Percentiles rank a stretch among this genome's conserved stretches.
Evolutionary conservation across 2,329 filamentous ascomycete species (phyloP).

Genomic region (Paraconiothyrium brasiliense): DNA sequence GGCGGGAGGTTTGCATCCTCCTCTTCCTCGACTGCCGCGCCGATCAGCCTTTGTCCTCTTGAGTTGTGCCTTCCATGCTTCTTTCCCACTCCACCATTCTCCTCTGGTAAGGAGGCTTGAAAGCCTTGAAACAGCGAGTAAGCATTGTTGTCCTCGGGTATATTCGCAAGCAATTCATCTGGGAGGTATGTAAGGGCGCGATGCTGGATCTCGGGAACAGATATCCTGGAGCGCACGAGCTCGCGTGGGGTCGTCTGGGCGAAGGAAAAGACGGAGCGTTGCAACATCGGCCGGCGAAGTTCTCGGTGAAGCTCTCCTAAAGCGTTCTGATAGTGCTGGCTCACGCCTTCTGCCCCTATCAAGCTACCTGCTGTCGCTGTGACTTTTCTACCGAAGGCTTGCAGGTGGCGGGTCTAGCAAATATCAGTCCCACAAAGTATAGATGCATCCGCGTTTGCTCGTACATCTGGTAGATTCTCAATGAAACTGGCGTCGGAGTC

Average conservation of each 20-base stretch:
- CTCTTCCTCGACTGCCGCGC: slow-evolving; percentile 66
- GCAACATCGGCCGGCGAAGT: slow-evolving; percentile 81
- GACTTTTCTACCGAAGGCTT: slow-evolving; percentile 93
- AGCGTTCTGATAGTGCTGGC: slow-evolving; percentile 81
- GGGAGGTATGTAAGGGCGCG: slow-evolving; percentile 87
- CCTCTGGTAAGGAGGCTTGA: slow-evolving; percentile 84
- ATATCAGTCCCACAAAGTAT: slow-evolving; percentile 28
- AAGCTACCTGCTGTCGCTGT: slow-evolving; percentile 92
- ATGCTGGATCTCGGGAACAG: slow-evolving; percentile 90
- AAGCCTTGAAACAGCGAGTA: slow-evolving; percentile 98
- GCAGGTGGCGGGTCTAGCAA: slow-evolving; percentile 80
- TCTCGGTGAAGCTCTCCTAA: slow-evolving; percentile 91
- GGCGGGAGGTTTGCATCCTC: slow-evolving; percentile 66
- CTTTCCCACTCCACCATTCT: slow-evolving; percentile 63
- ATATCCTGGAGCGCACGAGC: slow-evolving; percentile 89
- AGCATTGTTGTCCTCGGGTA: slow-evolving; percentile 83
- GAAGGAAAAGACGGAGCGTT: slow-evolving; percentile 91
- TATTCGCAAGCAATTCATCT: slow-evolving; percentile 88
- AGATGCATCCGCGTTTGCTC: slow-evolving; percentile 16
- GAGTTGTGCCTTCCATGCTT: slow-evolving; percentile 73
- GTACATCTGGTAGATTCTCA: slow-evolving; percentile 44
- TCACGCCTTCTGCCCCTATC: slow-evolving; percentile 69
- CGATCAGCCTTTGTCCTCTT: slow-evolving; percentile 78
- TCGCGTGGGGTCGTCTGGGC: slow-evolving; percentile 92
- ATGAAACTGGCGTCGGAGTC: slow-evolving; percentile 44